Conservation (phyloP, 2,329 filamentous ascomycete species). For the Intubia oerlemansii region DNA sequence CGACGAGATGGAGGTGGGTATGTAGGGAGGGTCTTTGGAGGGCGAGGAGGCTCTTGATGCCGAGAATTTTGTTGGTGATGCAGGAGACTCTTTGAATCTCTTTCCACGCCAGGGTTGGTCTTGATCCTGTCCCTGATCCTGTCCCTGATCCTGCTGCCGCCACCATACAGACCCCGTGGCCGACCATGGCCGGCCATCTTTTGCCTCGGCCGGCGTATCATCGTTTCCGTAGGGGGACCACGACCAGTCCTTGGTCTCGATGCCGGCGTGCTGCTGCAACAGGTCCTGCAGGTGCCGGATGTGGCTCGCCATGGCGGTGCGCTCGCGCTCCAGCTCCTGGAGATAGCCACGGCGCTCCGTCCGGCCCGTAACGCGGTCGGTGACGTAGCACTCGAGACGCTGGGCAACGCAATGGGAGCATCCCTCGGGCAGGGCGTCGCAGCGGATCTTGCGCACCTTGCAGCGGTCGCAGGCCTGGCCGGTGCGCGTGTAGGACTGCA, state of each 20-base stretch:
- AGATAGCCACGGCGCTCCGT: conserved; percentile 61
- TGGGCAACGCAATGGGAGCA: conserved; percentile 66
- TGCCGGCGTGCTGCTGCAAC: conserved; percentile 32
- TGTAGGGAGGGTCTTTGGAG: not conserved
- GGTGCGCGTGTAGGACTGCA: conserved; percentile 38
- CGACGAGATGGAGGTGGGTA: conserved; percentile 2
- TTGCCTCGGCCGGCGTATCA: not conserved
- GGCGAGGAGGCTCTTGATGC: not conserved
- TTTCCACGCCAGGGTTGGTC: not conserved
- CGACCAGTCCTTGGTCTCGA: conserved; percentile 34
- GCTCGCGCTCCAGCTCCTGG: conserved; percentile 54
- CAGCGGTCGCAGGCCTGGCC: conserved; percentile 79
- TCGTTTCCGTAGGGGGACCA: conserved; percentile 11
- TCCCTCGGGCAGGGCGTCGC: conserved; percentile 59
- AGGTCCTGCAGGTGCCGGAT: conserved; percentile 48
- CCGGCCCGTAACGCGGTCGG: conserved; percentile 67
- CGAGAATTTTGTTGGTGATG: not conserved
- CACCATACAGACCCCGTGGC: conserved; percentile 16
- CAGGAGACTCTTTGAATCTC: not conserved
- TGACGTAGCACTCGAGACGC: conserved; percentile 60
- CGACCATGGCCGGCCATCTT: conserved; percentile 14
- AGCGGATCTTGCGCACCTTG: conserved; percentile 79
- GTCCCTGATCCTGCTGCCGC: not conserved
- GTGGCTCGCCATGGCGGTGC: conserved; percentile 41
- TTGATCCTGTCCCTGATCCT: no score